Conservation (phyloP, 2,329 filamentous ascomycete species). For the Aspergillus tanneri region DNA sequence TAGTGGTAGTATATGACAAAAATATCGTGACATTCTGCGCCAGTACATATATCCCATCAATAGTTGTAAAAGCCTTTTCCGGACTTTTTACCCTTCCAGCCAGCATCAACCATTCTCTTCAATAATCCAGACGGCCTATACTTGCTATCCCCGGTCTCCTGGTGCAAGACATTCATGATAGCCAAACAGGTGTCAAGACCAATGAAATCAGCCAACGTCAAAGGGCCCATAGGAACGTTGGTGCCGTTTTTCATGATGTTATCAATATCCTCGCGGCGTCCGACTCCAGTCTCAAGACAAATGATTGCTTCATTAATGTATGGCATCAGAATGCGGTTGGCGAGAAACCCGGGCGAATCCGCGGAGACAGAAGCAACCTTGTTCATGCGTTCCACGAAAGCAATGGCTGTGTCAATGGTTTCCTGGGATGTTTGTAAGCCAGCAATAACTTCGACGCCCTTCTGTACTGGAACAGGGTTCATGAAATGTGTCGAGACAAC, state of each 20-base stretch:
- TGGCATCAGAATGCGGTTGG: slow-evolving; percentile 96
- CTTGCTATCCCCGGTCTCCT: slow-evolving; percentile 91
- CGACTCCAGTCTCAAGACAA: slow-evolving; percentile 90
- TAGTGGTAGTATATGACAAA: slow-evolving; percentile 6
- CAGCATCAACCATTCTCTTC: slow-evolving; percentile 94
- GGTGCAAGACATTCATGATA: slow-evolving; percentile 93
- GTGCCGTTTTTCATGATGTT: slow-evolving; percentile 99
- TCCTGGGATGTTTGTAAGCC: slow-evolving; percentile 84
- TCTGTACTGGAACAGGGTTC: slow-evolving; percentile 97
- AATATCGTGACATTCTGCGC: slow-evolving; percentile 1
- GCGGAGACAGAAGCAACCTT: slow-evolving; percentile 86
- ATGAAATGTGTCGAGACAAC: slow-evolving; percentile 98
- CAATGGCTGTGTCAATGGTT: slow-evolving; percentile 78
- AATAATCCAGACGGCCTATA: slow-evolving; percentile 87
- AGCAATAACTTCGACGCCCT: slow-evolving; percentile 95
- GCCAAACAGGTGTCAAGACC: slow-evolving; percentile 92
- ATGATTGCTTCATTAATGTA: slow-evolving; percentile 99
- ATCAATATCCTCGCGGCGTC: slow-evolving; percentile 87
- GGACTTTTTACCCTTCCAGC: slow-evolving; percentile 96
- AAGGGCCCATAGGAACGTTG: slow-evolving; percentile 95
- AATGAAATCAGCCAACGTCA: slow-evolving; percentile 94
- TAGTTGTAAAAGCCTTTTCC: slow-evolving; percentile 96
- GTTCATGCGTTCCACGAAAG: slow-evolving; percentile 87
- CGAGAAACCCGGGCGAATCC: slow-evolving; percentile 90
- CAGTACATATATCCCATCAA: slow-evolving; percentile 37